These are phyloP conservation scores for Silene conica DNA, from an alignment of 148 eudicot genomes.

Conservation along the genomic window DNA sequence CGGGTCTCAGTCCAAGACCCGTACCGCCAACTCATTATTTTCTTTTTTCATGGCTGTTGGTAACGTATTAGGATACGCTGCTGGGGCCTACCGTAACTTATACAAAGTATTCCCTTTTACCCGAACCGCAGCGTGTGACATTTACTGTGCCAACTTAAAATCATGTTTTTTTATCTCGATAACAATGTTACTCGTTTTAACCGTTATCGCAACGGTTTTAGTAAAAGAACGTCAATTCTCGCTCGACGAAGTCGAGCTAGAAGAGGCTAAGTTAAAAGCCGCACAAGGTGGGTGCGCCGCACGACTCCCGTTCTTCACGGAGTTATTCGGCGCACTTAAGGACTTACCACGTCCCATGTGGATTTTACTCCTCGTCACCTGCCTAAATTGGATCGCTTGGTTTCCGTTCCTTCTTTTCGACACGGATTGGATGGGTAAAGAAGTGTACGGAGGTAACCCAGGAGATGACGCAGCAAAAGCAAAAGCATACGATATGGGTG, in stretches of 20 bases:
- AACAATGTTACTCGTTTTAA: constrained; percentile 27
- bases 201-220: constrained; percentile 25
- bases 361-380: constrained; percentile 45
- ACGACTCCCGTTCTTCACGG: constrained; percentile 36
- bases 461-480: constrained; percentile 18
- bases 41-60: constrained; percentile 62
- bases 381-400: constrained; percentile 65
- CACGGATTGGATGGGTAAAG: constrained; percentile 66
- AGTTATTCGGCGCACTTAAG: constrained; percentile 39
- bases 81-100: constrained; percentile 37
- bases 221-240: constrained; percentile 33
- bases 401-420: constrained; percentile 53
- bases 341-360: constrained; percentile 49
- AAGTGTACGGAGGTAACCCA: constrained; percentile 48
- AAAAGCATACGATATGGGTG: constrained; percentile 38
- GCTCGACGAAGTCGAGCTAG: constrained; percentile 23
- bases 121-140: constrained; percentile 40
- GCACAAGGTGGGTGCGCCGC: background rate
- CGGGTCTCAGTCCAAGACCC: constrained; percentile 34
- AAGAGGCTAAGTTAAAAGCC: constrained; percentile 6
- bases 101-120: constrained; percentile 44
- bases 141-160: constrained; percentile 54
- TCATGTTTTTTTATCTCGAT: constrained; percentile 52
- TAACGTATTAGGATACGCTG: constrained; percentile 50
- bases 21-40: constrained; percentile 40